These are phyloP conservation scores for Cercospora sp. DNA, from an alignment of 2,329 filamentous ascomycete species.

Conservation along the genomic window DNA sequence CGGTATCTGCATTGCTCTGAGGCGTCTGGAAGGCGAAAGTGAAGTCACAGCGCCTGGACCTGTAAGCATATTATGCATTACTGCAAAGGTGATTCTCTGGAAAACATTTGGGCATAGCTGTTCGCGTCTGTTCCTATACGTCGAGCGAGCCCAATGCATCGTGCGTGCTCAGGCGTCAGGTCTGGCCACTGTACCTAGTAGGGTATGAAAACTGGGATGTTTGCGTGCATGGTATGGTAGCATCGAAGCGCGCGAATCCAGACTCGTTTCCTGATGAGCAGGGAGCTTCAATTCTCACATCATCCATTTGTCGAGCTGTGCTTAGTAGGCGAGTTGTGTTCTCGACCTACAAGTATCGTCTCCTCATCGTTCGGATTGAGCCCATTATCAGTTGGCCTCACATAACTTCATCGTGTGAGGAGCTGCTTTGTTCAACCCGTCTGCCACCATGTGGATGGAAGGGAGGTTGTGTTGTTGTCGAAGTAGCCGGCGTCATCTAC, in stretches of 20 bases:
- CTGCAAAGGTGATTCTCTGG: not conserved
- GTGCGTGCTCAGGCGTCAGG: not conserved
- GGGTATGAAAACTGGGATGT: not conserved
- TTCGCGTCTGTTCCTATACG: not conserved
- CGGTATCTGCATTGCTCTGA: no score
- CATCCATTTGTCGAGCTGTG: not conserved
- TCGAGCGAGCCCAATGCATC: not conserved
- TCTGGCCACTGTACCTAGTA: not conserved
- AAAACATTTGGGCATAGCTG: not conserved
- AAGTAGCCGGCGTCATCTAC: not conserved
- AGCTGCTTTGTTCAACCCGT: not conserved
- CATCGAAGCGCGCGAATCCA: not conserved
- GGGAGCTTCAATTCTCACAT: not conserved
- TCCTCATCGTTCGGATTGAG: not conserved
- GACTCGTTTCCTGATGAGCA: not conserved
- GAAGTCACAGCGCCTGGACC: not conserved
- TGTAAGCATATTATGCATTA: not conserved
- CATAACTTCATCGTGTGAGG: not conserved
- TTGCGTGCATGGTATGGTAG: not conserved
- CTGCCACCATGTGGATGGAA: not conserved
- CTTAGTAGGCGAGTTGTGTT: not conserved
- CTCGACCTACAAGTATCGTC: not conserved
- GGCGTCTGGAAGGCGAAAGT: not conserved
- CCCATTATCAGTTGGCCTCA: not conserved
- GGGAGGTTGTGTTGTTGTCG: no score